Conservation (phyloP, 805 yeast genomes). For the Spathaspora hagerdaliae region DNA sequence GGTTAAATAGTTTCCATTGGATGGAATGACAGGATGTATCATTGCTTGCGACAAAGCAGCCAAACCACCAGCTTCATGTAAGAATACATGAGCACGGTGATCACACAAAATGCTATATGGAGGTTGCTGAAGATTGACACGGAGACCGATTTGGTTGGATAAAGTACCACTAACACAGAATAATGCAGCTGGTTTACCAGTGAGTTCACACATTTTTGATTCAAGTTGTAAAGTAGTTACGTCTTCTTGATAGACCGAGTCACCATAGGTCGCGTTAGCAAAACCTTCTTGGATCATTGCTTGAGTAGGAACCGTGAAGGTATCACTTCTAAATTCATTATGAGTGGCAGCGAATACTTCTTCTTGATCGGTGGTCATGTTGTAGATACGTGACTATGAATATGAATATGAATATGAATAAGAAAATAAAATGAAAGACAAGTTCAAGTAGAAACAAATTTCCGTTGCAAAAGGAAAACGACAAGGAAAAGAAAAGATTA, state of each 20-base stretch:
- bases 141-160: constrained; percentile 37
- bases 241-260: constrained; percentile 42
- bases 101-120: constrained; percentile 40
- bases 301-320: constrained; percentile 83
- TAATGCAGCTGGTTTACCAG: constrained; percentile 38
- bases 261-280: constrained; percentile 31
- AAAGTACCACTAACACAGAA: constrained; percentile 42
- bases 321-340: constrained; percentile 55
- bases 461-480: no score
- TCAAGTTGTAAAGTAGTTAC: constrained; percentile 29
- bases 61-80: constrained; percentile 41
- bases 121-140: constrained; percentile 38
- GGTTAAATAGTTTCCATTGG: constrained; percentile 31
- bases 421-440: background rate
- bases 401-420: background rate
- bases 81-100: constrained; percentile 31
- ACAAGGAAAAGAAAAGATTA: no score
- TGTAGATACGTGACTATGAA: background rate
- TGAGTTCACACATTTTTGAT: constrained; percentile 26
- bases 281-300: constrained; percentile 57
- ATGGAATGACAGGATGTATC: constrained; percentile 35
- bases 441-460: no score
- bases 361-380: constrained; percentile 13
- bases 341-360: constrained; percentile 19
- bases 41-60: constrained; percentile 41